Conservation (phyloP, 805 yeast species). For the Candida patagonica region DNA sequence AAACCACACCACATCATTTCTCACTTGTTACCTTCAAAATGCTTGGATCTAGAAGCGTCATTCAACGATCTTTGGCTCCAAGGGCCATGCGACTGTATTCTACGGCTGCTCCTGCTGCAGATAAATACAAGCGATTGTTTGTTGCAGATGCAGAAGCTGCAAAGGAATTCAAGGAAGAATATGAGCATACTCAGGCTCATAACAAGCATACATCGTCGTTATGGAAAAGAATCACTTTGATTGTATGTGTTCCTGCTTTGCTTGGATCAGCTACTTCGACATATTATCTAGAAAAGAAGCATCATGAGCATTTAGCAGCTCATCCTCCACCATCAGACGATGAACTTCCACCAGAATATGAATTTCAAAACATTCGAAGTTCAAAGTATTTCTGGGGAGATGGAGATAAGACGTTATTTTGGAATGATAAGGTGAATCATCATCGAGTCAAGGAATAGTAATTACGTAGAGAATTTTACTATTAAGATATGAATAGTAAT, state of each 20-base stretch:
- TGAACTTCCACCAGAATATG: slow-evolving; percentile 88
- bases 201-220: slow-evolving; percentile 63
- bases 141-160: slow-evolving; percentile 53
- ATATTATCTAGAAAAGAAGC: slow-evolving; percentile 72
- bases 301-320: slow-evolving; percentile 65
- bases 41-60: slow-evolving; percentile 1
- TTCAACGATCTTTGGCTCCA: neutral
- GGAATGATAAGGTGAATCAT: slow-evolving; percentile 92
- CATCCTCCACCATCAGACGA: slow-evolving; percentile 58
- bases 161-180: slow-evolving; percentile 51
- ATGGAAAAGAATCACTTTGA: slow-evolving; percentile 80
- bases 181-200: slow-evolving; percentile 66
- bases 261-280: slow-evolving; percentile 71
- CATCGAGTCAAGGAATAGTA: slow-evolving; percentile 32
- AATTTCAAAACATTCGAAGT: slow-evolving; percentile 81
- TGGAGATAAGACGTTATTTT: slow-evolving; percentile 94
- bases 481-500: too few relatives aligned
- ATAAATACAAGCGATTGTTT: slow-evolving; percentile 5
- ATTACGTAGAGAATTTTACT: neutral
- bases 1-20: too few relatives aligned
- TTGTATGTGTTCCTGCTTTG: slow-evolving; percentile 78
- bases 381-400: slow-evolving; percentile 97
- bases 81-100: neutral
- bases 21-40: neutral
- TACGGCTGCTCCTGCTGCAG: neutral